Base-by-base conservation (phyloP, 2,329 filamentous ascomycete genomes). In the Xylaria sp. region DNA sequence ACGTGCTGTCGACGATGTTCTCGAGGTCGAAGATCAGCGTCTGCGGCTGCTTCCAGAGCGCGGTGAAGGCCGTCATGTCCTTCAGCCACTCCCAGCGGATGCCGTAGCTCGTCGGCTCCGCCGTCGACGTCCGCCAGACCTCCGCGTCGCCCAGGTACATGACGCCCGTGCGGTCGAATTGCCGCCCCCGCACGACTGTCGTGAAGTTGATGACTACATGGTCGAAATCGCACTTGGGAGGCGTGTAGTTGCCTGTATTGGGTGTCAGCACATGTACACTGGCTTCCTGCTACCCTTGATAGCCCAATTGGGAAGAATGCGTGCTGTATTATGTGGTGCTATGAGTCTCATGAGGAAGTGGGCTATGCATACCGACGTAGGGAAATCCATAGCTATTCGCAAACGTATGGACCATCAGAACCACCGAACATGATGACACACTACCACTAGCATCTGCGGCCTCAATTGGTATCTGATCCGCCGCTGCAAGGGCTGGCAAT, bases 51-150 rank as follows among this genome's bases (percentile, higher is more conserved):
- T 86, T 88, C 87, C 93, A 94, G 12, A 96, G 81, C 3, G 87
- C 83, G 17, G 90, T 81, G 76, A 90, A 94, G 61, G 86, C 84
- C 1, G 90, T 92, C 88, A 94, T 89, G 76, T 97, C 92, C 79
- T 95, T 96, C 63, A 90, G 82, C 76, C 93, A 93, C 0, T 86
- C 89, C 91, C 92, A 95, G 53, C 85, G 81, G 69, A 96, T 94
- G 6, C 92, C 93, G 4, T 81, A 74, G 3, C 75, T 72, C 0
- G 89, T 93, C 1, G 93, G 92, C 80, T 97, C 92, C 3, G 93
- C 92, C 0, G 93, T 97, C 4, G 92, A 94, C 1, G 92, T 94
- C 27, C 93, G 85, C 84, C 92, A 96, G n/a, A 97, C 85, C 77
- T 97, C 93, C 9, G 87, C 89, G 77, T 95, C 91, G 48, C 88